Evolutionary conservation across 768 basidiomycete species (phyloP).

Genomic region (Cyclocybe aegerita): DNA sequence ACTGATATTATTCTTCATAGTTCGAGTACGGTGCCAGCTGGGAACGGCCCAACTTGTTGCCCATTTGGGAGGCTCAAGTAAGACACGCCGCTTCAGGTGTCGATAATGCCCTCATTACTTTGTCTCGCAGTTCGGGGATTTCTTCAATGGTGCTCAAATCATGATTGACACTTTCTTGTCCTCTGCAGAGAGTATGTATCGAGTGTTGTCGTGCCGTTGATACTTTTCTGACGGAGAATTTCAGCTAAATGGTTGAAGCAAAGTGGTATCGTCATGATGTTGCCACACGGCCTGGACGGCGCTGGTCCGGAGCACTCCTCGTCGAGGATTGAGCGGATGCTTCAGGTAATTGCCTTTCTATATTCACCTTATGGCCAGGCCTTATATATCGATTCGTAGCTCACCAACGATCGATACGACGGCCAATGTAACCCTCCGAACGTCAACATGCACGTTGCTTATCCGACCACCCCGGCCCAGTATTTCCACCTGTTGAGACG

Average conservation of each 20-base stretch:
- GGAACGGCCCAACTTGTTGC: constrained; percentile 78
- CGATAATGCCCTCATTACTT: background rate
- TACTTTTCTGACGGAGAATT: background rate
- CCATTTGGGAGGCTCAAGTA: constrained; percentile 93
- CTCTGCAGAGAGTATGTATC: constrained; percentile 75
- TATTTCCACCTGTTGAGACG: constrained; percentile 92
- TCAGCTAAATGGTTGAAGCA: constrained; percentile 93
- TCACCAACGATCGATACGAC: constrained; percentile 71
- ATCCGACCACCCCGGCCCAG: constrained; percentile 87
- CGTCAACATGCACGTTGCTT: constrained; percentile 83
- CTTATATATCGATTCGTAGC: constrained; percentile 35
- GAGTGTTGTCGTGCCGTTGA: background rate
- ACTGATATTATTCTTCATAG: constrained; percentile 28
- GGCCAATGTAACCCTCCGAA: constrained; percentile 38
- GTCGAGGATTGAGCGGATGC: constrained; percentile 82
- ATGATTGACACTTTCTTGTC: constrained; percentile 89
- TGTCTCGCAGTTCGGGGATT: constrained; percentile 76
- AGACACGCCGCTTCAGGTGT: constrained; percentile 1
- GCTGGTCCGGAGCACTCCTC: constrained; percentile 95
- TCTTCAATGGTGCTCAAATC: constrained; percentile 89
- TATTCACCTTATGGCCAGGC: background rate
- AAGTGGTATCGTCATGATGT: constrained; percentile 80
- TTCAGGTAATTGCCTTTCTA: constrained; percentile 56
- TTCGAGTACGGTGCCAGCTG: constrained; percentile 92
- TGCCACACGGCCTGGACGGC: constrained; percentile 90